Percentiles rank a stretch among this genome's conserved stretches.
Evolutionary conservation across 441 rosid species (phyloP).

Genomic region (Oxalis stricta): DNA sequence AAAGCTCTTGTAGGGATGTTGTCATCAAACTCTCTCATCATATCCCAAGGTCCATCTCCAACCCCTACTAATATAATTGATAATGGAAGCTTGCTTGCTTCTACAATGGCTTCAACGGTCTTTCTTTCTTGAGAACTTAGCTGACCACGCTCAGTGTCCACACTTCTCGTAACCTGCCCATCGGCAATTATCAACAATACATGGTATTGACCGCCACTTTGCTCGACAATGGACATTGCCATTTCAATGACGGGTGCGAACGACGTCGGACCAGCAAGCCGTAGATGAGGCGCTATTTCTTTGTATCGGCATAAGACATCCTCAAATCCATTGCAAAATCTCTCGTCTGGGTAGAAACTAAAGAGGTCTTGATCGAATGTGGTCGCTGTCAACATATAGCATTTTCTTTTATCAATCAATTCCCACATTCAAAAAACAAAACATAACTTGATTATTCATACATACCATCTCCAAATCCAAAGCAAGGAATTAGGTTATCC

Average conservation of each 20-base stretch:
- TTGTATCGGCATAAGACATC: conserved; percentile 49
- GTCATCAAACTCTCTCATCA: conserved; percentile 45
- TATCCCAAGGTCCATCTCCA: conserved; percentile 57
- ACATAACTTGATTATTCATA: too few relatives aligned
- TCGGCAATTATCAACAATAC: conserved; percentile 45
- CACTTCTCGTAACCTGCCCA: conserved; percentile 51
- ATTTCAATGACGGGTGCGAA: conserved; percentile 46
- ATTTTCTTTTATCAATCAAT: too few relatives aligned
- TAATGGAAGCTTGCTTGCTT: conserved; percentile 37
- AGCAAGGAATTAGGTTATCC: conserved; percentile 55
- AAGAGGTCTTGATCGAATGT: conserved; percentile 72
- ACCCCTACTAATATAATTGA: conserved; percentile 45
- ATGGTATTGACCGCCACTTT: conserved; percentile 50
- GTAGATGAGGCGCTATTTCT: conserved; percentile 43
- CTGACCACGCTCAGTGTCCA: conserved; percentile 23
- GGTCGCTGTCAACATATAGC: conserved; percentile 31
- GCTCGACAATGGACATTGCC: conserved; percentile 46
- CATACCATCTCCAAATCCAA: conserved; percentile 68
- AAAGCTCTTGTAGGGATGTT: conserved; percentile 40
- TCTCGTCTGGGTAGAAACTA: conserved; percentile 43
- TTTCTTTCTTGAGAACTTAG: conserved; percentile 36
- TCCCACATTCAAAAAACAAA: too few relatives aligned
- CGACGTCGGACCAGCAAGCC: conserved; percentile 65
- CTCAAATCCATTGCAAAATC: conserved; percentile 54
- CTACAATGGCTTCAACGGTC: conserved; percentile 35